Evolutionary conservation across 495 filamentous ascomycete species (phyloP).

Genomic region (Pyronema omphalodes): DNA sequence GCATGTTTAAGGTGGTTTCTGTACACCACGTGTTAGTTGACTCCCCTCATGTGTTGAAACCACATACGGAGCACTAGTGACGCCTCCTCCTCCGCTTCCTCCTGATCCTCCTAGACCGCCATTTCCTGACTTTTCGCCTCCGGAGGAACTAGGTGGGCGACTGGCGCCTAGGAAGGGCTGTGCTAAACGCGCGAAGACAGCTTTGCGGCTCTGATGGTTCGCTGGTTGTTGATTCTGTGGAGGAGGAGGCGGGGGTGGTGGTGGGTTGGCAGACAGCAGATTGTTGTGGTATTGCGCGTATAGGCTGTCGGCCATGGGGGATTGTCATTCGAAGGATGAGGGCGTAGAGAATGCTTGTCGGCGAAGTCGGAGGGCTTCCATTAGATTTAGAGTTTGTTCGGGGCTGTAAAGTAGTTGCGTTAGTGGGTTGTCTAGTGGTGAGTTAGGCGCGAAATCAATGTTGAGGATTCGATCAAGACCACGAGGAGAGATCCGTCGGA

Average conservation of each 20-base stretch:
- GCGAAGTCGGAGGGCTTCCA: slow-evolving; percentile 4
- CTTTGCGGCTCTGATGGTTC: slow-evolving; percentile 3
- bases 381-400: neutral
- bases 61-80: slow-evolving; percentile 1
- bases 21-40: neutral
- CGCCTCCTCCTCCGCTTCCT: neutral
- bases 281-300: slow-evolving; percentile 1
- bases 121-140: neutral
- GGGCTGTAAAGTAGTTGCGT: neutral
- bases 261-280: neutral
- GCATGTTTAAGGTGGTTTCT: neutral
- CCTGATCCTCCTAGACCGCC: neutral
- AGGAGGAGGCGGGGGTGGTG: neutral
- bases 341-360: slow-evolving; percentile 6
- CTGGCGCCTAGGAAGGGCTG: slow-evolving; percentile 21
- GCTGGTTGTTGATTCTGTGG: neutral
- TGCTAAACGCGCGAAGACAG: slow-evolving; percentile 19
- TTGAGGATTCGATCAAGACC: too few species aligned
- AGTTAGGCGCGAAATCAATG: too few species aligned
- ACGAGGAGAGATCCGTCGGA: too few species aligned
- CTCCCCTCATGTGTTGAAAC: too few species aligned
- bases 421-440: too few species aligned
- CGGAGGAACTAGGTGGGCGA: slow-evolving; percentile 21
- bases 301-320: slow-evolving; percentile 3
- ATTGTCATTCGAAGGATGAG: slow-evolving; percentile 8